Evolutionary conservation across 306 rosid species (phyloP).

Genomic region (Dryas octopetala): DNA sequence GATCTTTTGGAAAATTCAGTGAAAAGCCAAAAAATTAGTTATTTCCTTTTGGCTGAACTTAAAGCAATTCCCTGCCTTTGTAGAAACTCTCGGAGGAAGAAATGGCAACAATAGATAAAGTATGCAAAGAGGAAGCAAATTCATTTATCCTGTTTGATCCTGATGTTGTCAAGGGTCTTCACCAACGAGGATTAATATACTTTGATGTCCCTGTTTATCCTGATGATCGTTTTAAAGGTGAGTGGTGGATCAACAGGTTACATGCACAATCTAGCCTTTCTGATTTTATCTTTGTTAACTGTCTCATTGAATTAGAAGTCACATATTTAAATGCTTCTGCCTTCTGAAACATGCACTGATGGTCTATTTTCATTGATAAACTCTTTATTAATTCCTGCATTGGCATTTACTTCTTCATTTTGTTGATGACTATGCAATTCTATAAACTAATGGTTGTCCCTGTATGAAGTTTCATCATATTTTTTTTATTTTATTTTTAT

Average conservation of each 20-base stretch:
- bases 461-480: neutral
- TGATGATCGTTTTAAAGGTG: conserved; percentile 82
- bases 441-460: neutral
- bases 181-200: conserved; percentile 68
- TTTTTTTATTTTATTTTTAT: no score
- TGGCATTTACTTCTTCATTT: neutral
- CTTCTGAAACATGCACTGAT: neutral
- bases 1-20: conserved; percentile 3
- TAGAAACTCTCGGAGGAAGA: conserved; percentile 94
- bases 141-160: conserved; percentile 71
- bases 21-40: neutral
- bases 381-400: neutral
- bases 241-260: conserved; percentile 17
- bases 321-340: neutral
- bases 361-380: neutral
- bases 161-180: conserved; percentile 59
- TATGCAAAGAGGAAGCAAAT: conserved; percentile 84
- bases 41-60: conserved; percentile 23
- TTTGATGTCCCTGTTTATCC: conserved; percentile 87
- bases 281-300: neutral
- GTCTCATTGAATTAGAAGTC: neutral
- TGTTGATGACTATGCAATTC: neutral
- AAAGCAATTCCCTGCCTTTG: conserved; percentile 21
- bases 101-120: conserved; percentile 77
- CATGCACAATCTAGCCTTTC: conserved; percentile 12